phyloP scores from a whole-genome alignment of 1,284 basidiomycete species.

The Boletus austroedulis region DNA sequence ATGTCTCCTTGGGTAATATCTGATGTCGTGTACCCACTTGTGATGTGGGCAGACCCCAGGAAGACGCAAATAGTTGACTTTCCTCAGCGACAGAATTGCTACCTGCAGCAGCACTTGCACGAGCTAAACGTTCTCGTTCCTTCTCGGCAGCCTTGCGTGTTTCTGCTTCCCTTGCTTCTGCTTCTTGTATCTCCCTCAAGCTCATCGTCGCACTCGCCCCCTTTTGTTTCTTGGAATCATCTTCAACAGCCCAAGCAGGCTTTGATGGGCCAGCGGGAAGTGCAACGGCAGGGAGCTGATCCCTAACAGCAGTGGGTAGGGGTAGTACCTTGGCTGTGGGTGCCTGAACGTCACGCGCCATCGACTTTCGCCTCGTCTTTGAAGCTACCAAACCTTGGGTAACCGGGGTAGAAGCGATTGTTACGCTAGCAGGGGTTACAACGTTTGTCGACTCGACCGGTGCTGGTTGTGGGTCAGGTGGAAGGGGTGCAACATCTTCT shows the following conservation, averaged over 20 bases:
- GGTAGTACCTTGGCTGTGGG: constrained; percentile 26
- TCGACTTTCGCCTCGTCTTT: constrained; percentile 36
- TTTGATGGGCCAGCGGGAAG: constrained; percentile 39
- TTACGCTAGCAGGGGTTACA: constrained; percentile 11
- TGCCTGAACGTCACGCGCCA: constrained; percentile 25
- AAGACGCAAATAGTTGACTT: constrained; percentile 58
- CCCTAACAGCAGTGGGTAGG: constrained; percentile 18
- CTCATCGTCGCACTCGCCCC: constrained; percentile 53
- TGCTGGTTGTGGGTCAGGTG: constrained; percentile 8
- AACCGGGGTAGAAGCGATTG: constrained; percentile 2
- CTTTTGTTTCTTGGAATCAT: constrained; percentile 58
- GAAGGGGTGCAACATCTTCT: constrained; percentile 13
- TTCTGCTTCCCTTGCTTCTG: constrained; percentile 81
- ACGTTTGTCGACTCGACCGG: constrained; percentile 15
- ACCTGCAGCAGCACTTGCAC: constrained; percentile 44
- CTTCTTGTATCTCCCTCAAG: constrained; percentile 93
- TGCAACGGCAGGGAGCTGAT: constrained; percentile 27
- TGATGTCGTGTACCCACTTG: constrained; percentile 57
- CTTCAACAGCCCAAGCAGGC: constrained; percentile 61
- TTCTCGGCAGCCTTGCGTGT: constrained; percentile 67
- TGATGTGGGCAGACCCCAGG: constrained; percentile 78
- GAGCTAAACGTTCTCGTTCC: constrained; percentile 59
- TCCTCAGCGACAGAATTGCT: constrained; percentile 46
- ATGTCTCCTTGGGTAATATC: constrained; percentile 46
- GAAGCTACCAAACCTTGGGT: constrained; percentile 12